A percentile compares a stretch with the other conserved stretches of the same genome.
These are phyloP conservation scores for Chaetomiaceae sp. DNA, from an alignment of 2,329 filamentous ascomycete species.

Conservation along the genomic window DNA sequence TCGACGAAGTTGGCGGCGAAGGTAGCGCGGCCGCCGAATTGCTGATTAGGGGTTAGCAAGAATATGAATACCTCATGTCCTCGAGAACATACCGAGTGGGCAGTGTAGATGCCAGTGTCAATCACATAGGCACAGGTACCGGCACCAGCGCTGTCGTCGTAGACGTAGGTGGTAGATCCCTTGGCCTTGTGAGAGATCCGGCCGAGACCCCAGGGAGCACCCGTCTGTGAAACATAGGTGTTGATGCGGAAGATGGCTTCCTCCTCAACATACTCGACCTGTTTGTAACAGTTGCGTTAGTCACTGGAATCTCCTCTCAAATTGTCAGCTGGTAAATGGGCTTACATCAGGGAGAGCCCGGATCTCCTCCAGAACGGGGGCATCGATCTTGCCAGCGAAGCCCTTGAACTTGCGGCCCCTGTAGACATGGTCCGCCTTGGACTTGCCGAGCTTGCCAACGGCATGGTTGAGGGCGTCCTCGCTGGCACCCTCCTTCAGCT, in stretches of 20 bases:
- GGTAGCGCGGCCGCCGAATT: conserved; percentile 41
- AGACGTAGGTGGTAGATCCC: conserved; percentile 27
- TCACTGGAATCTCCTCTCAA: too few relatives aligned
- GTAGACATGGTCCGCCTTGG: conserved; percentile 27
- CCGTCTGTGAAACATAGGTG: conserved; percentile 25
- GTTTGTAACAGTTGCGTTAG: background rate
- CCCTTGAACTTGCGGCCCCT: conserved; percentile 27
- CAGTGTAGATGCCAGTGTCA: conserved; percentile 43
- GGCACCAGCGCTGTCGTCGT: conserved; percentile 29
- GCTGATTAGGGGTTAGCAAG: conserved; percentile 1
- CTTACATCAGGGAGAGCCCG: conserved; percentile 25
- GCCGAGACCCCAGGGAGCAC: conserved; percentile 29
- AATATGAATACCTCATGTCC: background rate
- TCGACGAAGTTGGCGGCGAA: conserved; percentile 37
- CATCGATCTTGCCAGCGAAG: conserved; percentile 27
- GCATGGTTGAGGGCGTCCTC: conserved; percentile 27
- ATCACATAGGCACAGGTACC: conserved; percentile 37
- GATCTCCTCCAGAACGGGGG: conserved; percentile 23
- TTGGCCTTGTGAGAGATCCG: conserved; percentile 26
- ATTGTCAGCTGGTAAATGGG: too few relatives aligned
- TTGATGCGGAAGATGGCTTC: conserved; percentile 30
- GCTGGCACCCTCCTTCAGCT: conserved; percentile 36
- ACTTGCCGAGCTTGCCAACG: conserved; percentile 17
- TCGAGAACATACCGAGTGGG: conserved; percentile 30
- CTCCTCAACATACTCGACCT: conserved; percentile 32